Base-by-base conservation (phyloP, 139 green algal genomes). In the Chlorella sorokiniana region DNA sequence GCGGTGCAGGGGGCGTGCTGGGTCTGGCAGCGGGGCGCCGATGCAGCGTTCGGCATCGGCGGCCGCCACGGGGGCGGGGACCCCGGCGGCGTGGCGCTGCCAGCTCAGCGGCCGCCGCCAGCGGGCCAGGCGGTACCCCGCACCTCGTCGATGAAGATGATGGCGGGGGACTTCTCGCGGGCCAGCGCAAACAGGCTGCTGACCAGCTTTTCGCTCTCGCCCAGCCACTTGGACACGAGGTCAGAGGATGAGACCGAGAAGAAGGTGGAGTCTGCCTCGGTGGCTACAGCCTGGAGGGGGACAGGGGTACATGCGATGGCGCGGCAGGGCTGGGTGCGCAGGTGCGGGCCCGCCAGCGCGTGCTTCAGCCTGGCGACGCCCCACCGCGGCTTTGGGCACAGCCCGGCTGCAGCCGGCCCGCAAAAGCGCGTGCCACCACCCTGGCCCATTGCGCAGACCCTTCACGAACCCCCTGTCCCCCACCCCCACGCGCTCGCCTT, bases 101-200 rank as follows among this genome's bases (percentile, higher is more conserved):
- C n/a, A 40, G 2, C 29, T 16, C n/a, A 10, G 29, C n/a, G 20
- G n/a, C n/a, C n/a, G n/a, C n/a, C n/a, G 22, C 61, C 31, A 42
- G 5, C 62, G 23, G 14, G 9, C 25, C 40, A 37, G 25, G 1
- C 42, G 25, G 18, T 1, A 29, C 68, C 33, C 0, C 76, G 68
- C 82, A 98, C 94, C 91, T 99, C 97, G 78, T 99, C 97, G 78
- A 99, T 98, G 91, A 99, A 99, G 79, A 99, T 97, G 85, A 99
- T 99, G 74, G 92, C 95, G 14, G 97, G 97, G 9, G 96, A 87
- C 33, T 93, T 95, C 67, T 99, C 96, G 1, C 95, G 83, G 23
- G 97, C 97, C 82, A 99, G 90, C 29, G 83, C 62, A 84, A 99
- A 99, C 48, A 99, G 91, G 82, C 97, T 88, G 44, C 70, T 90